Conservation (phyloP, 1,284 basidiomycete species). For the Malassezia nana region DNA sequence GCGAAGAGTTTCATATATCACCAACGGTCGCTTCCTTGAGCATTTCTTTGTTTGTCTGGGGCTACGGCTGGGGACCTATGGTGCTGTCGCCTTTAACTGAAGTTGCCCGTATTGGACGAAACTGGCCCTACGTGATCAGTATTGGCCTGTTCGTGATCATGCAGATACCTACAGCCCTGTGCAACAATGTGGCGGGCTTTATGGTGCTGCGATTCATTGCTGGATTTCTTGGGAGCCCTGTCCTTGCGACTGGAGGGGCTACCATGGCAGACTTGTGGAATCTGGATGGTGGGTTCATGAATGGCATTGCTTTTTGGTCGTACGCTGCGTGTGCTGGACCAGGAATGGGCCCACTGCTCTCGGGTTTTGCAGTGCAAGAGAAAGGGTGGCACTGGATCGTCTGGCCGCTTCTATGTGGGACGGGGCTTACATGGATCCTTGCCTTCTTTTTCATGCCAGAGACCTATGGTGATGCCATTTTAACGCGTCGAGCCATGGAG, state of each 20-base stretch:
- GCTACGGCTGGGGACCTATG: slow-evolving; percentile 28
- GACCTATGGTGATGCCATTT: slow-evolving; percentile 19
- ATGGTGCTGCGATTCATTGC: slow-evolving; percentile 43
- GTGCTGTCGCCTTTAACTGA: slow-evolving; percentile 45
- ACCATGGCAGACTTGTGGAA: slow-evolving; percentile 29
- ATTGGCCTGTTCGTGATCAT: slow-evolving; percentile 18
- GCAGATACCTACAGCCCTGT: slow-evolving; percentile 17
- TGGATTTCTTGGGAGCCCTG: slow-evolving; percentile 48
- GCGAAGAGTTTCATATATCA: slow-evolving; percentile 24
- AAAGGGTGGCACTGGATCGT: slow-evolving; percentile 44
- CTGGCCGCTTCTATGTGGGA: slow-evolving; percentile 42
- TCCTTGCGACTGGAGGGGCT: slow-evolving; percentile 44
- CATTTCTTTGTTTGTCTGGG: slow-evolving; percentile 30
- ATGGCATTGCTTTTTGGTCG: slow-evolving; percentile 17
- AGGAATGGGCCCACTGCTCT: slow-evolving; percentile 25
- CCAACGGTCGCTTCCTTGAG: slow-evolving; percentile 21
- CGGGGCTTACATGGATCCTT: slow-evolving; percentile 29
- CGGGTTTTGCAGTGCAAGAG: slow-evolving; percentile 32
- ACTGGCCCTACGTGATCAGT: slow-evolving; percentile 19
- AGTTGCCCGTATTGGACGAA: slow-evolving; percentile 33
- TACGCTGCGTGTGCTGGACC: slow-evolving; percentile 26
- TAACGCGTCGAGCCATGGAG: slow-evolving; percentile 15
- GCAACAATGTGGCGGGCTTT: slow-evolving; percentile 13
- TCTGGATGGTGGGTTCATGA: slow-evolving; percentile 13
- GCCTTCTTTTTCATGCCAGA: slow-evolving; percentile 22